Evolutionary conservation across 2,329 filamentous ascomycete genomes (phyloP).

Genomic region (Cladosporium sp.): DNA sequence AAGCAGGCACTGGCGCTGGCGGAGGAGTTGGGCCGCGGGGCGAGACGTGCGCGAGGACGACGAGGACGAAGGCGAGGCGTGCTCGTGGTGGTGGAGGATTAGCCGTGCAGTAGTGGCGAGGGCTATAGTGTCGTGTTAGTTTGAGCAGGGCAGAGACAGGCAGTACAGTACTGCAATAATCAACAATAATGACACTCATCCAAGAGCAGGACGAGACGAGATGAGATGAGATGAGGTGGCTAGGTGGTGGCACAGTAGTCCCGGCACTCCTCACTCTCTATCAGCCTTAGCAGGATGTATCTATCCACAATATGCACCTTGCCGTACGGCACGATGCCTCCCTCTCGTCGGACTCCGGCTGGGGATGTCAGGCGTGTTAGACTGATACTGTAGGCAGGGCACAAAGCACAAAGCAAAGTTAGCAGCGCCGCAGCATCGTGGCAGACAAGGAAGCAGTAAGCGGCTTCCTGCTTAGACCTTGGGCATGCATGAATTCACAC

Average conservation of each 20-base stretch:
- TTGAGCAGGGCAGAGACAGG: background rate
- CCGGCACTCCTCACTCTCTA: background rate
- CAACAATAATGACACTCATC: background rate
- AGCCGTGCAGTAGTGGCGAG: conserved; percentile 11
- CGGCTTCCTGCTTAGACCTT: background rate
- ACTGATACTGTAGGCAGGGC: no score
- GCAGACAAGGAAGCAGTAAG: background rate
- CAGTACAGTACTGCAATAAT: background rate
- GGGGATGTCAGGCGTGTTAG: no score
- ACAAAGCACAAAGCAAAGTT: background rate
- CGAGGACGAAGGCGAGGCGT: background rate
- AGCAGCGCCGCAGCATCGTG: background rate
- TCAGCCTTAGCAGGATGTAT: background rate
- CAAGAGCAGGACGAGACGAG: background rate
- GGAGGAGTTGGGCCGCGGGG: conserved; percentile 7
- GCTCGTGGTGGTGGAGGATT: conserved; percentile 7
- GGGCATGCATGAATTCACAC: background rate
- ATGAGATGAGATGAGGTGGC: background rate
- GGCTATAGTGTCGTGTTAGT: background rate
- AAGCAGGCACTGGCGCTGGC: conserved; percentile 8
- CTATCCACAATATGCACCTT: background rate
- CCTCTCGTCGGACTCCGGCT: background rate
- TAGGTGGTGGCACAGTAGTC: background rate
- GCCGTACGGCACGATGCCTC: background rate
- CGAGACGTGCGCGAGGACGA: conserved; percentile 12